Evolutionary conservation across 495 filamentous ascomycete genomes (phyloP).

Genomic region (Friedmanniomyces endolithicus): DNA sequence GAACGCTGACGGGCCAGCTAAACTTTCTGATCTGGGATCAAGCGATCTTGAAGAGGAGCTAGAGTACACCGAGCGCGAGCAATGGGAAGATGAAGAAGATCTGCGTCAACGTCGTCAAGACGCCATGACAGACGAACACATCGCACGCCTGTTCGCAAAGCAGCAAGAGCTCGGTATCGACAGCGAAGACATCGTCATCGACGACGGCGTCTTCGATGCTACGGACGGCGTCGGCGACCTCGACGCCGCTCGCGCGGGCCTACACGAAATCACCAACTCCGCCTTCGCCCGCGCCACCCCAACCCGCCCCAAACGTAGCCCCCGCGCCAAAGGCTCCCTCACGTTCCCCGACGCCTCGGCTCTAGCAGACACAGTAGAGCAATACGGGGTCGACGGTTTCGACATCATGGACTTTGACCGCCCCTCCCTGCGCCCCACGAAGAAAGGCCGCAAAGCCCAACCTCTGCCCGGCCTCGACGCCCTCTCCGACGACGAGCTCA

Average conservation of each 20-base stretch:
- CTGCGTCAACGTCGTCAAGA: constrained; percentile 23
- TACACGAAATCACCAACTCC: constrained; percentile 8
- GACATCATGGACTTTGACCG: constrained; percentile 74
- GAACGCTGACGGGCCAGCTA: neutral
- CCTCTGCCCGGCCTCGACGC: constrained; percentile 34
- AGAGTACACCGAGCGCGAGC: constrained; percentile 21
- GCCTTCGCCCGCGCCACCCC: neutral
- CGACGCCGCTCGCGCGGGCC: constrained; percentile 2
- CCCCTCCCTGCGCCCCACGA: constrained; percentile 43
- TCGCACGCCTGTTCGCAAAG: constrained; percentile 49
- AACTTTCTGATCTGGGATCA: constrained; percentile 17
- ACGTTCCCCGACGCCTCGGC: constrained; percentile 46
- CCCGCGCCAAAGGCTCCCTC: constrained; percentile 3
- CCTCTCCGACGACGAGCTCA: constrained; percentile 64
- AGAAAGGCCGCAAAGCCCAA: constrained; percentile 42
- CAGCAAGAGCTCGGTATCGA: constrained; percentile 56
- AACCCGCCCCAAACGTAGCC: neutral
- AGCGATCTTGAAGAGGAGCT: constrained; percentile 32
- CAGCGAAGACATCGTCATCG: constrained; percentile 44
- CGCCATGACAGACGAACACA: constrained; percentile 41
- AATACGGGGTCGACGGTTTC: constrained; percentile 52
- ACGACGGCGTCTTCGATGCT: constrained; percentile 32
- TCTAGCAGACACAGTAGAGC: constrained; percentile 54
- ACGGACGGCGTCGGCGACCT: constrained; percentile 13
- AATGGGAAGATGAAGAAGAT: constrained; percentile 26